Evolutionary conservation across 148 eudicot genomes (phyloP).

Genomic region (Camellia lanceoleosa): DNA sequence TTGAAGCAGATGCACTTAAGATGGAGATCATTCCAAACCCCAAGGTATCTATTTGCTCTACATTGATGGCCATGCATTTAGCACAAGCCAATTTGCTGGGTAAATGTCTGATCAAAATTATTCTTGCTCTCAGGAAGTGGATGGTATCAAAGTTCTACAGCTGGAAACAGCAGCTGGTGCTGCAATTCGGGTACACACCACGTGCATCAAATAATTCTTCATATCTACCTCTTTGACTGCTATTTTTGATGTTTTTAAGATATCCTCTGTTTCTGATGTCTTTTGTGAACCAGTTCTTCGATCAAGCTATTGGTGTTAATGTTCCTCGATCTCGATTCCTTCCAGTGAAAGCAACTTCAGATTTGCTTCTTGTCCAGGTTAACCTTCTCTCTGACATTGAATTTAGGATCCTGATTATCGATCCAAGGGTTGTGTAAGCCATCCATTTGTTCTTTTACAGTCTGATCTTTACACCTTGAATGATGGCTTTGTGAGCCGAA

Average conservation of each 20-base stretch:
- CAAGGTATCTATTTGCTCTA: slow-evolving; percentile 50
- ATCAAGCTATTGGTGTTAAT: slow-evolving; percentile 82
- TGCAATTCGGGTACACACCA: slow-evolving; percentile 71
- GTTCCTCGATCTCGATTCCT: slow-evolving; percentile 98
- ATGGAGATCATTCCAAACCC: slow-evolving; percentile 99
- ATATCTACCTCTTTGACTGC: neutral
- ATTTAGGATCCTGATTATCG: neutral
- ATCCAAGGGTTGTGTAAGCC: neutral
- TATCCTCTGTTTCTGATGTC: neutral
- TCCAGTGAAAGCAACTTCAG: slow-evolving; percentile 97
- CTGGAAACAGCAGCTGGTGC: slow-evolving; percentile 99
- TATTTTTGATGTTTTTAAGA: neutral
- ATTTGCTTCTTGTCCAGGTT: slow-evolving; percentile 98
- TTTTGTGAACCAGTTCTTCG: slow-evolving; percentile 56
- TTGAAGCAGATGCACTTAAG: slow-evolving; percentile 82
- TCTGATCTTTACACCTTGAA: slow-evolving; percentile 89
- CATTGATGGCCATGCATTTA: slow-evolving; percentile 3
- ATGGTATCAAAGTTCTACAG: slow-evolving; percentile 94
- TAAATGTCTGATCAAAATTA: slow-evolving; percentile 3
- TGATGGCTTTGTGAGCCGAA: slow-evolving; percentile 77
- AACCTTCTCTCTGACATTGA: slow-evolving; percentile 15
- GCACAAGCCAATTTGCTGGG: neutral
- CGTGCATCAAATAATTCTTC: neutral
- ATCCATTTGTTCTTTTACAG: slow-evolving; percentile 37
- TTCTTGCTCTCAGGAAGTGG: slow-evolving; percentile 70